Percentiles rank a stretch among this genome's conserved stretches.
These are phyloP conservation scores for Austroboletus niveus DNA, from an alignment of 1,284 basidiomycete genomes.

Conservation along the genomic window DNA sequence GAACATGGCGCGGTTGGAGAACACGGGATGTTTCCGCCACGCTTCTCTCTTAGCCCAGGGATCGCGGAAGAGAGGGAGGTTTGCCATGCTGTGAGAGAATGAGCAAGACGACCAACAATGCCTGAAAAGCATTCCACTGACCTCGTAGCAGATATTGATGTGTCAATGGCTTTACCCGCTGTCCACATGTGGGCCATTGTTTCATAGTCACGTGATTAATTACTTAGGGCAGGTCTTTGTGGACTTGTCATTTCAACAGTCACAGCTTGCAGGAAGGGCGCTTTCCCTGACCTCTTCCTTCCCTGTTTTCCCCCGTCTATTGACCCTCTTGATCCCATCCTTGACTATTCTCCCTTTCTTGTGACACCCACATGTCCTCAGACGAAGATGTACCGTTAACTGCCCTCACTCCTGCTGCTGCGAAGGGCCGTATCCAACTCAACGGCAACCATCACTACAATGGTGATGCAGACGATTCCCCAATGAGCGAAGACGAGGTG, in stretches of 20 bases:
- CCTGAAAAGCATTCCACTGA: conserved; percentile 12
- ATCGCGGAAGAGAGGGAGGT: conserved; percentile 78
- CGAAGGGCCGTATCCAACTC: conserved; percentile 34
- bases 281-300: conserved; percentile 21
- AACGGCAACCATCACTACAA: conserved; percentile 47
- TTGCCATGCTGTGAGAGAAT: conserved; percentile 44
- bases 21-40: conserved; percentile 88
- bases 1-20: conserved; percentile 83
- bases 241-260: conserved; percentile 45
- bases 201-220: conserved; percentile 22
- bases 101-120: conserved; percentile 4
- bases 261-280: conserved; percentile 21
- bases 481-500: conserved; percentile 65
- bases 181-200: neutral
- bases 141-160: conserved; percentile 13
- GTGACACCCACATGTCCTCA: conserved; percentile 46
- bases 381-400: conserved; percentile 70
- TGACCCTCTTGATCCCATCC: conserved; percentile 1
- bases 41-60: conserved; percentile 94
- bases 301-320: conserved; percentile 20
- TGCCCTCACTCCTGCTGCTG: conserved; percentile 38
- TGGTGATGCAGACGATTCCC: conserved; percentile 41
- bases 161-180: neutral
- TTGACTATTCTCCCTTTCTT: neutral
- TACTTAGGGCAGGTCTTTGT: conserved; percentile 58